Percentiles rank a stretch among this genome's conserved stretches.
Evolutionary conservation across 768 basidiomycete genomes (phyloP).

Genomic region (Termitomyces sp.): DNA sequence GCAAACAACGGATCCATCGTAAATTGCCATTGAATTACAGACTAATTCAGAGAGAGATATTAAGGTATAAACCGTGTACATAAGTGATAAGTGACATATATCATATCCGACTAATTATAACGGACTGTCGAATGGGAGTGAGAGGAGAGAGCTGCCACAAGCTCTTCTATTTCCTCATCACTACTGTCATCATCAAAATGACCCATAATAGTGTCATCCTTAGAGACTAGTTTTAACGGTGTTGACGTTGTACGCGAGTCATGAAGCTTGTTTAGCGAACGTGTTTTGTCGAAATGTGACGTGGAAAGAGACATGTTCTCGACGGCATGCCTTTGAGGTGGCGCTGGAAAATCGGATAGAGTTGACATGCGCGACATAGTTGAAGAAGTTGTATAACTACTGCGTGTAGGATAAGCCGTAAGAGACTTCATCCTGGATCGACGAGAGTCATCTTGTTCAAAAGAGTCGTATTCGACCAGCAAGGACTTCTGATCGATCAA

Average conservation of each 20-base stretch:
- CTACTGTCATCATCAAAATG: conserved; percentile 7
- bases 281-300: conserved; percentile 34
- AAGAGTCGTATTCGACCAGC: conserved; percentile 5
- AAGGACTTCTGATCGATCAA: conserved; percentile 31
- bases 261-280: conserved; percentile 11
- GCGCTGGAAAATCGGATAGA: conserved; percentile 67
- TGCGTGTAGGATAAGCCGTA: conserved; percentile 28
- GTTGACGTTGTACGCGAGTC: conserved; percentile 6
- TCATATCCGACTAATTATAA: neutral
- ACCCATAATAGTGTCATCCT: neutral
- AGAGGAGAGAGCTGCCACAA: conserved; percentile 19
- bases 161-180: conserved; percentile 22
- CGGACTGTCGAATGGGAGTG: conserved; percentile 14
- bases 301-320: conserved; percentile 36
- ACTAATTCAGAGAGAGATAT: neutral
- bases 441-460: neutral
- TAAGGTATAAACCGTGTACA: neutral
- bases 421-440: conserved; percentile 22
- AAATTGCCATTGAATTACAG: neutral
- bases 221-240: conserved; percentile 3
- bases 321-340: conserved; percentile 34
- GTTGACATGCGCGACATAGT: conserved; percentile 59
- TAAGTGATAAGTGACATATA: neutral
- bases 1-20: neutral
- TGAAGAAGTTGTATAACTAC: conserved; percentile 62